These are phyloP conservation scores for Gorgonomyces haynaldii DNA, from an alignment of 192 early-diverging fungal genomes.

Conservation along the genomic window DNA sequence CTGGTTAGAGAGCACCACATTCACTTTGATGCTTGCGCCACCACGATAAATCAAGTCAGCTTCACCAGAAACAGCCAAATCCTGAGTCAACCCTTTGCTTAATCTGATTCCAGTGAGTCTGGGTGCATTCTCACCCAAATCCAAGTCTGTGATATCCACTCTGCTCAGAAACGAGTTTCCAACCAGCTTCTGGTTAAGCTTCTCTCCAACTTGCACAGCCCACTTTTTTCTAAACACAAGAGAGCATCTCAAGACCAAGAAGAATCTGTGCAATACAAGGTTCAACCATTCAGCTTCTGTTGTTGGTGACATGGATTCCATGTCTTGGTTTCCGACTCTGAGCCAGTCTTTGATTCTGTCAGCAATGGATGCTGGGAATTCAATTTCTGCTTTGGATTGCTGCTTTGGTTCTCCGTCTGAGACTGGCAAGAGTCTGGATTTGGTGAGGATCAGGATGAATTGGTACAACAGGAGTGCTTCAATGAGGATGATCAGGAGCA, in stretches of 20 bases:
- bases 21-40: slow-evolving; percentile 34
- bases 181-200: slow-evolving; percentile 35
- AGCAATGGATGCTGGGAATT: no score
- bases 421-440: no score
- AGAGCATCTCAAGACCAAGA: slow-evolving; percentile 31
- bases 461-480: no score
- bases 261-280: slow-evolving; percentile 31
- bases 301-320: slow-evolving; percentile 18
- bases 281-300: slow-evolving; percentile 34
- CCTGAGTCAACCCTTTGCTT: slow-evolving; percentile 36
- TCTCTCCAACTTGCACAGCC: slow-evolving; percentile 21
- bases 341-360: no score
- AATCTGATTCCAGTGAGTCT: slow-evolving; percentile 26
- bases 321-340: no score
- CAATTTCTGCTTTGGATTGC: no score
- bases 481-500: no score
- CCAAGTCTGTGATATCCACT: slow-evolving; percentile 27
- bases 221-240: slow-evolving; percentile 26
- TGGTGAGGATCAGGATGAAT: no score
- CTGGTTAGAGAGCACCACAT: slow-evolving; percentile 28
- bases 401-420: no score
- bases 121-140: slow-evolving; percentile 36
- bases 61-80: slow-evolving; percentile 40
- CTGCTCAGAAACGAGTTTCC: slow-evolving; percentile 33
- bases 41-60: slow-evolving; percentile 35